Evolutionary conservation across 2,329 filamentous ascomycete genomes (phyloP).

Genomic region (Aureobasidium sp.): DNA sequence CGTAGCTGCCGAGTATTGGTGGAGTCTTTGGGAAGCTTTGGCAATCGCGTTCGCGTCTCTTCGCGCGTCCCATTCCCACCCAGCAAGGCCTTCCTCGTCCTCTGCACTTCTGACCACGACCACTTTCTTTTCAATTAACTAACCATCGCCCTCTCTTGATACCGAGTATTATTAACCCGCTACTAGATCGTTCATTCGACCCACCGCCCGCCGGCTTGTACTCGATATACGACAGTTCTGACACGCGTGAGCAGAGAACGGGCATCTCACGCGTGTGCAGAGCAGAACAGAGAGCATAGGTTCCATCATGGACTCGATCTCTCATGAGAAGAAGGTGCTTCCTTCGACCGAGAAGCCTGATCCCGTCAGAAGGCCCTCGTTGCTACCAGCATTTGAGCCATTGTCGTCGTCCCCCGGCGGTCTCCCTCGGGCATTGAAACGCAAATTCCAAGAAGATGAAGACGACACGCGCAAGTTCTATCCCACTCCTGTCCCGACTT

Average conservation of each 20-base stretch:
- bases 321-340: neutral
- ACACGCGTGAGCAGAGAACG: conserved; percentile 12
- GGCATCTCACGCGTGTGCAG: conserved; percentile 15
- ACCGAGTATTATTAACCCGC: conserved; percentile 11
- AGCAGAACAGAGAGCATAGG: neutral
- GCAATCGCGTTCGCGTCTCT: neutral
- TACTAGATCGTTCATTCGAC: neutral
- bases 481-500: conserved; percentile 89
- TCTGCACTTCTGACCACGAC: neutral
- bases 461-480: conserved; percentile 56
- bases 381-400: conserved; percentile 74
- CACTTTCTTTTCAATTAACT: conserved; percentile 8
- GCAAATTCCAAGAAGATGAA: conserved; percentile 50
- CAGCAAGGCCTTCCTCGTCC: conserved; percentile 1
- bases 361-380: conserved; percentile 42
- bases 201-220: neutral
- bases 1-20: conserved; percentile 1
- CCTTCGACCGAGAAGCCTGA: conserved; percentile 14
- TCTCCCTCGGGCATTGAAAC: conserved; percentile 62
- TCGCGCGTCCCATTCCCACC: neutral
- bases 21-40: conserved; percentile 7
- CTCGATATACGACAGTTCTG: conserved; percentile 1
- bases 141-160: conserved; percentile 3
- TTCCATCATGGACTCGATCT: conserved; percentile 4
- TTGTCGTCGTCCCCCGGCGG: conserved; percentile 65